A percentile compares a stretch with the other conserved stretches of the same genome.
phyloP scores from a whole-genome alignment of 164 flowering plant species.

The Saururus chinensis region DNA sequence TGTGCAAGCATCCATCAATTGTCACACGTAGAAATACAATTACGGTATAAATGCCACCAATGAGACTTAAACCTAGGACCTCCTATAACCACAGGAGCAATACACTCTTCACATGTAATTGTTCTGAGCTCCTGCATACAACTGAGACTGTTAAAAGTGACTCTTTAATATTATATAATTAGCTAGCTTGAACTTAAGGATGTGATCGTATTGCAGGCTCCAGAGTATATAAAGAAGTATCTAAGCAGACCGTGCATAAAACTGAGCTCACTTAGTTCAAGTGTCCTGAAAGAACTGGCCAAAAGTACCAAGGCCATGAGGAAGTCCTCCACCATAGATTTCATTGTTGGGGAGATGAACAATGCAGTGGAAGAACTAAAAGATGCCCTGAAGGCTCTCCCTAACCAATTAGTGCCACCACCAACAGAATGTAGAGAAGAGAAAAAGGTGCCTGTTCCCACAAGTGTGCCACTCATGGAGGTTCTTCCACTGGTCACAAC shows the following conservation, averaged over 20 bases:
- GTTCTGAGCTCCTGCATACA: no score
- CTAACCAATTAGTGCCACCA: not conserved
- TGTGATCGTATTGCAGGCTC: constrained; percentile 11
- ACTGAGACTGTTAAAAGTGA: not conserved
- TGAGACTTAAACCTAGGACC: constrained; percentile 10
- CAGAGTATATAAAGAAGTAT: constrained; percentile 24
- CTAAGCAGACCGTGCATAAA: constrained; percentile 15
- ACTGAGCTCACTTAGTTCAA: constrained; percentile 19
- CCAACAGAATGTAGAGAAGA: constrained; percentile 3
- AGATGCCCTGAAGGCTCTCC: constrained; percentile 8
- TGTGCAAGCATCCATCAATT: not conserved
- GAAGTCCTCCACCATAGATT: constrained; percentile 35
- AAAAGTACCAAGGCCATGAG: constrained; percentile 32
- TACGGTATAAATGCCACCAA: not conserved
- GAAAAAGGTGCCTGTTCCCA: not conserved
- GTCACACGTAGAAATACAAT: not conserved
- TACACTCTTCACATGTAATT: no score
- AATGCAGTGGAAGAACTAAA: constrained; percentile 10
- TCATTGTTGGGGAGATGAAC: constrained; percentile 40
- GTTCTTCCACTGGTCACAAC: constrained; percentile 46
- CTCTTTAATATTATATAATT: not conserved
- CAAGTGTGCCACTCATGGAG: constrained; percentile 25
- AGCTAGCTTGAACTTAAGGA: not conserved
- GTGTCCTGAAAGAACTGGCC: constrained; percentile 40
- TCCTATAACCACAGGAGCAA: no score